A percentile compares a stretch with the other conserved stretches of the same genome.
phyloP scores from a whole-genome alignment of 768 basidiomycete species.

The Mycena albidolilacea region DNA sequence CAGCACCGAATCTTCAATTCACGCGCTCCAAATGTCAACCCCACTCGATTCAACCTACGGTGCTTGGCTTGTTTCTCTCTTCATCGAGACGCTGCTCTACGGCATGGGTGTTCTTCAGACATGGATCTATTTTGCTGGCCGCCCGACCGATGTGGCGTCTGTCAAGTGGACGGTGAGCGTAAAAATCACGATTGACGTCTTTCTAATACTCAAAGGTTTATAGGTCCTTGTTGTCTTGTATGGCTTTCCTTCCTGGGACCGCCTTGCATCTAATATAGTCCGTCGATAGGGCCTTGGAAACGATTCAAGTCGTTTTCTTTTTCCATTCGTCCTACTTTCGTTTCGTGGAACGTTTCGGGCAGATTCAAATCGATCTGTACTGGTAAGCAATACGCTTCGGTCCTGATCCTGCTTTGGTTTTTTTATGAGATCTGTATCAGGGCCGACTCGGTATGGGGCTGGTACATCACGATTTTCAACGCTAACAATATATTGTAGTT shows the following conservation, averaged over 20 bases:
- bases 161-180: conserved; percentile 21
- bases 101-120: conserved; percentile 34
- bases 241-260: not conserved
- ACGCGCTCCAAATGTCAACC: conserved; percentile 12
- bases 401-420: not conserved
- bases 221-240: conserved; percentile 33
- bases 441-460: conserved; percentile 13
- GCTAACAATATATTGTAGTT: conserved; percentile 8
- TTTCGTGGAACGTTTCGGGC: conserved; percentile 28
- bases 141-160: conserved; percentile 8
- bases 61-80: conserved; percentile 30
- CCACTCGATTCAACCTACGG: conserved; percentile 36
- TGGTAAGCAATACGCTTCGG: conserved; percentile 21
- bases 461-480: not conserved
- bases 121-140: conserved; percentile 23
- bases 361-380: conserved; percentile 20
- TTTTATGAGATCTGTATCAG: not conserved
- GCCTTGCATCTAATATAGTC: too few relatives aligned
- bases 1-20: not conserved
- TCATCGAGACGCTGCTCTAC: conserved; percentile 24
- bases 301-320: conserved; percentile 22
- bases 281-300: conserved; percentile 26
- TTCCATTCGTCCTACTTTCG: conserved; percentile 29
- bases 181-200: not conserved
- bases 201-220: not conserved